Evolutionary conservation across 2,329 filamentous ascomycete genomes (phyloP), one percentile per base, ranked within the genome.

Genomic region (Aureobasidium sp.): DNA sequence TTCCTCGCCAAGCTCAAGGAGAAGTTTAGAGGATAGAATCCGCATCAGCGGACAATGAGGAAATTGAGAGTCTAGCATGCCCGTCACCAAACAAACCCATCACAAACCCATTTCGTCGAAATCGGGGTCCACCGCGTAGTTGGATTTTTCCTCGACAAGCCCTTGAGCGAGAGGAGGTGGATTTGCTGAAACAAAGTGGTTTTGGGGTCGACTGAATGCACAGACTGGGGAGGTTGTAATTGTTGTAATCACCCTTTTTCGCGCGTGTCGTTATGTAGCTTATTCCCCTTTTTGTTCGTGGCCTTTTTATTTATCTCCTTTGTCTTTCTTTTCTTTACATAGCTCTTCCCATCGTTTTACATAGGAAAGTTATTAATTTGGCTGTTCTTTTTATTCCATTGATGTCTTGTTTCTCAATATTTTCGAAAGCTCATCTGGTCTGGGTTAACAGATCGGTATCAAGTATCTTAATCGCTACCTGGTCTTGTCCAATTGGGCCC

Each of bases 1-100:
- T 73, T 80, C 68, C 79, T 80, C 64, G 75, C 75, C 66, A 78
- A 76, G 71, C 65, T 81, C 64, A 79, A 80, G 75, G 77, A 79
- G 62, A 79, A 78, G 74, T 70, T 80, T 64, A 70, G 69, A 65
- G 66, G 68, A 50, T 70, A 65, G 62, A 58, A 32, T 26, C 39
- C 26, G 29, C 12, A 26, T 12, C 36, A 36, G 34, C 23, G 41
- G 20, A 44, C 41, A 12, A 12, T 23, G n/a, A n/a, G 10, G n/a
- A 32, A 20, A 23, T 23, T 44, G 41, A 44, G 41, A 26, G 20
- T 13, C 20, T 44, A 44, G 41, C 44, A 29, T 47, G 13, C 23
- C 12, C 44, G 26, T 17, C 44, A 15, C 13, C 9, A 8, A 15
- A 5, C 4, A 2, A 15, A 29, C 20, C 26, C 44, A 34, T 20